A percentile compares a stretch with the other conserved stretches of the same genome.
Evolutionary conservation across 2,329 filamentous ascomycete genomes (phyloP).

Genomic region (Diaporthe sp.): DNA sequence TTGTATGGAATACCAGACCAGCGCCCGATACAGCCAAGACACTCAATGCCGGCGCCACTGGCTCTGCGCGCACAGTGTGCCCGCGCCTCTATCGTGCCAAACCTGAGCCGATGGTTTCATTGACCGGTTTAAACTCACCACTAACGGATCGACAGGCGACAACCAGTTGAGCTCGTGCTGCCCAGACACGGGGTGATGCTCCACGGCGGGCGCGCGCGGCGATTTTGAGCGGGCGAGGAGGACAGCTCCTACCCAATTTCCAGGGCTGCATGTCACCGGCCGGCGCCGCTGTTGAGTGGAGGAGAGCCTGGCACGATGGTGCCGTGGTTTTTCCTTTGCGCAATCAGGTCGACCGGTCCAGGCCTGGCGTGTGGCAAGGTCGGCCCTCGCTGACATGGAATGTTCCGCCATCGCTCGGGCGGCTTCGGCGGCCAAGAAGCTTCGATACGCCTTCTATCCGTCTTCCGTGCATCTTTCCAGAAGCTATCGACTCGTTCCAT

Average conservation of each 20-base stretch:
- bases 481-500: constrained; percentile 25
- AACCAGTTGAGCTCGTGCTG: background rate
- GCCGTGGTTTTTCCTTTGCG: background rate
- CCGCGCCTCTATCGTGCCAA: constrained; percentile 17
- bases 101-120: constrained; percentile 5
- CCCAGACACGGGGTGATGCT: background rate
- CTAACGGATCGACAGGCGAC: constrained; percentile 12
- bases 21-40: constrained; percentile 17
- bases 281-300: background rate
- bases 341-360: constrained; percentile 2
- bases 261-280: background rate
- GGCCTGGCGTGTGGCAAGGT: background rate
- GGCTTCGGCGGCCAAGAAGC: constrained; percentile 11
- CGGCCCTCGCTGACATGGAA: background rate
- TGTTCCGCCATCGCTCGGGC: constrained; percentile 1
- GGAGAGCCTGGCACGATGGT: constrained; percentile 2
- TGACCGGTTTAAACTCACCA: constrained; percentile 1
- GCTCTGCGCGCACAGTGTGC: background rate
- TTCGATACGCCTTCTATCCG: constrained; percentile 2
- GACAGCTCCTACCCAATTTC: background rate
- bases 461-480: constrained; percentile 33
- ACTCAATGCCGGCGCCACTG: constrained; percentile 8
- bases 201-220: background rate
- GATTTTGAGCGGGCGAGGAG: background rate
- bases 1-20: background rate